Evolutionary conservation across 208 protist genomes (phyloP).

Genomic region (Porcisia deanei): DNA sequence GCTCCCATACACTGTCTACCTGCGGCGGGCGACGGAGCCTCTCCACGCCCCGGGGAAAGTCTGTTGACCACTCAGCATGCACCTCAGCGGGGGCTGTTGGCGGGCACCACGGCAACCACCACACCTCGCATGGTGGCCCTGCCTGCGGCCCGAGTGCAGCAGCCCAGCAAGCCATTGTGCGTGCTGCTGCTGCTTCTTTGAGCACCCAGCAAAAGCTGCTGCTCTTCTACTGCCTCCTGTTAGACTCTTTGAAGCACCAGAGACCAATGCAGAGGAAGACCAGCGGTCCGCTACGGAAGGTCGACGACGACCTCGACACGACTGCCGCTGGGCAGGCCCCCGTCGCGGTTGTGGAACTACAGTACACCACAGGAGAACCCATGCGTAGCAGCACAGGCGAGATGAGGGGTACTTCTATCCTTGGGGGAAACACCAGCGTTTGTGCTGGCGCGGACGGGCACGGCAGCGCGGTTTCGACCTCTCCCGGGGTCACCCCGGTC

Average conservation of each 20-base stretch:
- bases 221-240: conserved; percentile 50
- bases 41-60: conserved; percentile 10
- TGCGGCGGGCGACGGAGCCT: conserved; percentile 13
- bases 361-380: conserved; percentile 34
- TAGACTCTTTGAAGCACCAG: conserved; percentile 29
- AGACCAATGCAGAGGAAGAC: neutral
- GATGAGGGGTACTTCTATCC: neutral
- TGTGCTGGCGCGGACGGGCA: conserved; percentile 3
- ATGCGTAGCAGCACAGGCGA: conserved; percentile 20
- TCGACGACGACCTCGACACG: conserved; percentile 4
- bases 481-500: conserved; percentile 2
- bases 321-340: conserved; percentile 13
- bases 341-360: conserved; percentile 64
- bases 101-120: conserved; percentile 8
- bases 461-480: neutral
- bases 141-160: neutral
- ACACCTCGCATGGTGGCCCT: neutral
- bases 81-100: conserved; percentile 2
- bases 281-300: neutral
- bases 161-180: conserved; percentile 1
- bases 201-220: conserved; percentile 45
- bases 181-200: conserved; percentile 17
- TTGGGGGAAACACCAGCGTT: conserved; percentile 4
- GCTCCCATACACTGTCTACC: conserved; percentile 10
- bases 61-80: conserved; percentile 2